These are phyloP conservation scores for Moringa oleifera DNA, from an alignment of 345 rosid genomes.

Conservation along the genomic window DNA sequence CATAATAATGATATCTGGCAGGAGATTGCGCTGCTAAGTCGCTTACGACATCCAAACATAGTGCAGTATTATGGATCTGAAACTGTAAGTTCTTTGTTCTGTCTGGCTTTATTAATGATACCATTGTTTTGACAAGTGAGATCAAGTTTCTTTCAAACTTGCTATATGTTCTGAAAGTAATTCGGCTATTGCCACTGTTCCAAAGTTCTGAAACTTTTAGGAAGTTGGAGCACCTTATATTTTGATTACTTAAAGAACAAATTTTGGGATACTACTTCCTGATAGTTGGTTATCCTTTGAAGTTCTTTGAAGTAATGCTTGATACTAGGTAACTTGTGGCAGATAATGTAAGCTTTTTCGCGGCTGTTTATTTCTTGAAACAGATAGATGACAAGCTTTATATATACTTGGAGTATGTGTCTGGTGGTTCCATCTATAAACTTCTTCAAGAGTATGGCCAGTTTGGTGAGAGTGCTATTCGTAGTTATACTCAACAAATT, in stretches of 20 bases:
- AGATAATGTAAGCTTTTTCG: conserved; percentile 3
- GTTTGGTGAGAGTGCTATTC: conserved; percentile 65
- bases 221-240: not conserved
- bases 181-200: not conserved
- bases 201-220: not conserved
- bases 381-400: conserved; percentile 69
- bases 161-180: not conserved
- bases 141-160: not conserved
- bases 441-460: conserved; percentile 77
- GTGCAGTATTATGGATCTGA: conserved; percentile 84
- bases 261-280: not conserved
- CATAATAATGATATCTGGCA: conserved; percentile 21
- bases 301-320: not conserved
- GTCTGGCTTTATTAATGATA: not conserved
- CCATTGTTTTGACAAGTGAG: not conserved
- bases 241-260: no score
- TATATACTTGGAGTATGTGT: conserved; percentile 78
- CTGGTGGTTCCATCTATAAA: conserved; percentile 85
- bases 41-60: conserved; percentile 64
- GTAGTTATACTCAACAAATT: conserved; percentile 74
- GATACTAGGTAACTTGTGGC: no score
- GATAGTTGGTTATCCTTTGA: not conserved
- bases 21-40: conserved; percentile 67
- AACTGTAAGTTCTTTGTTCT: conserved; percentile 32
- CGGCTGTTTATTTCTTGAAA: conserved; percentile 10